Evolutionary conservation across 805 yeast genomes (phyloP), one percentile per base, ranked within the genome.

Genomic region (Sungouiozyma intestinalis): DNA sequence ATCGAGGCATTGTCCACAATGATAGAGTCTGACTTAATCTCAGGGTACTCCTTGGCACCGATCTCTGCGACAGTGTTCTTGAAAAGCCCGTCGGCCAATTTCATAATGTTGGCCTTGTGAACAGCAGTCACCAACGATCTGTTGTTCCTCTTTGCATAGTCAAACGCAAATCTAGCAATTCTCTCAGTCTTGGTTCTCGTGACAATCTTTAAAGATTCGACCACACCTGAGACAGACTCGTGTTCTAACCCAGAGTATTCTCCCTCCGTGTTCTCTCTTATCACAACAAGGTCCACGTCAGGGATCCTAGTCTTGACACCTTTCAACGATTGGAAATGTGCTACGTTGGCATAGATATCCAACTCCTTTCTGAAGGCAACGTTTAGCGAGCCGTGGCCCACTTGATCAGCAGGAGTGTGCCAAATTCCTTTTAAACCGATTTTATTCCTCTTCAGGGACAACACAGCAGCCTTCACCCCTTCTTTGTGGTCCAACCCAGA

Each of bases 51-150:
- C 57, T 77, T 79, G 51, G 77, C 82, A 61, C 86, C 88, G 52
- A 92, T 79, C 54, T 81, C 82, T 67, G 86, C 80, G 57, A 90
- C 85, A 52, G 96, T 87, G 67, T 81, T 77, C 76, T 95, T 85
- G 79, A 92, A 90, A 60, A 90, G 76, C 68, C 98, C 98, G 65
- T 90, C 98, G 66, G 95, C 95, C 63, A 87, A 78, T 73, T 90
- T 90, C 98, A 90, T 90, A 62, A 90, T 90, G 77, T 92, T 92
- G 54, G 98, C 98, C 73, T 90, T 90, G 80, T 90, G 98, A 62
- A 90, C 92, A 54, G 96, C 96, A 41, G 97, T 87, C 48, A 90
- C 97, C 55, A 76, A 69, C 67, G 82, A 79, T 73, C 97, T 85
- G 74, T 83, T 77, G 75, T 92, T 85, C 71, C 81, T 85, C 64